Evolutionary conservation across 345 rosid genomes (phyloP).

Genomic region (Pseudoturritis turrita): DNA sequence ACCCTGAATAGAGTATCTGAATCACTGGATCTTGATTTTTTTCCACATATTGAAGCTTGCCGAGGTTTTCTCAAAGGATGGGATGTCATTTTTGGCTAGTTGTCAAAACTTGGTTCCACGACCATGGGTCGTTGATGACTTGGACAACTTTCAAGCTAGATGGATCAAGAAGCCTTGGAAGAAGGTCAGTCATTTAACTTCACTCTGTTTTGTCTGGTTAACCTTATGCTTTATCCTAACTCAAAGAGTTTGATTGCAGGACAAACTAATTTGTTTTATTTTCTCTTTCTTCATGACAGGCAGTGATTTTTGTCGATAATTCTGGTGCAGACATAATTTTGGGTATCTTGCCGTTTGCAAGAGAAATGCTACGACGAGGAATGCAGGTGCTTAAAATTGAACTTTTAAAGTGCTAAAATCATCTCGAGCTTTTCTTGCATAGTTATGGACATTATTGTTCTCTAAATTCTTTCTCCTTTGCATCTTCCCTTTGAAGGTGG

Average conservation of each 20-base stretch:
- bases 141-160: conserved; percentile 67
- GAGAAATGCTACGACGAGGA: conserved; percentile 85
- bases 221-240: not conserved
- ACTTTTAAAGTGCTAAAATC: not conserved
- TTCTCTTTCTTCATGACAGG: conserved; percentile 43
- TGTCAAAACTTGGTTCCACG: conserved; percentile 87
- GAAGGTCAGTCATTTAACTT: conserved; percentile 48
- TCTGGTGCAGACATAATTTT: conserved; percentile 97
- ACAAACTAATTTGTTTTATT: not conserved
- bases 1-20: not conserved
- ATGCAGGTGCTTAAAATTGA: conserved; percentile 53
- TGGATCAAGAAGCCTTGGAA: conserved; percentile 94
- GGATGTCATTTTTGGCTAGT: conserved; percentile 95
- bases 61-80: conserved; percentile 92
- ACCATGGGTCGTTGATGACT: conserved; percentile 97
- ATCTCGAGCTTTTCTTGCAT: not conserved
- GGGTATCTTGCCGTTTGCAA: conserved; percentile 91
- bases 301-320: conserved; percentile 88
- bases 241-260: not conserved
- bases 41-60: conserved; percentile 63
- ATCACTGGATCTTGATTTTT: not conserved
- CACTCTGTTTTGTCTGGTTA: not conserved
- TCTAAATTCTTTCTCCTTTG: not conserved
- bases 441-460: not conserved
- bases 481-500: conserved; percentile 50